Percentiles rank a stretch among this genome's conserved stretches.
Conservation (phyloP, 306 rosid genomes). For the Quercus rubra region DNA sequence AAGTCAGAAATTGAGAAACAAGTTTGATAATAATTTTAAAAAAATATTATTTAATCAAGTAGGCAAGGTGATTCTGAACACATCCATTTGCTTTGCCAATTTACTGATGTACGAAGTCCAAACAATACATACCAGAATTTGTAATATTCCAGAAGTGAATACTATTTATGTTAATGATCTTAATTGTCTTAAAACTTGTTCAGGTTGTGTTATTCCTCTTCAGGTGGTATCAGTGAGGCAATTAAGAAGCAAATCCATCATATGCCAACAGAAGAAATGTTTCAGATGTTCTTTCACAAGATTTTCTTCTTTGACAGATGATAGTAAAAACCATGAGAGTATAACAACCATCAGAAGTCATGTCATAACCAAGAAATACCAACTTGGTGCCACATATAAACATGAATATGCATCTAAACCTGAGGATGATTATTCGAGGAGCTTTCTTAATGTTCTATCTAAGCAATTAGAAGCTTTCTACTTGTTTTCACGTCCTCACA, state of each 20-base stretch:
- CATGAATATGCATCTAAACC: not conserved
- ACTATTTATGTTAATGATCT: not conserved
- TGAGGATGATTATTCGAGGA: not conserved
- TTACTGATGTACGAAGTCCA: too few relatives aligned
- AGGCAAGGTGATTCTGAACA: too few relatives aligned
- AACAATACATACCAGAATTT: too few relatives aligned
- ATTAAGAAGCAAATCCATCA: not conserved
- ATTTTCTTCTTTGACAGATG: not conserved
- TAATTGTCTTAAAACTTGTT: not conserved
- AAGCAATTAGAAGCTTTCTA: constrained; percentile 16
- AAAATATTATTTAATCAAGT: too few relatives aligned
- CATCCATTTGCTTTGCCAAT: too few relatives aligned
- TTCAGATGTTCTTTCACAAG: not conserved
- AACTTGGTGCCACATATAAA: not conserved
- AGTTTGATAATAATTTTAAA: too few relatives aligned
- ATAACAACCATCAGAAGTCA: not conserved
- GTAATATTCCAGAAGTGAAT: not conserved
- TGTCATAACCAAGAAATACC: not conserved
- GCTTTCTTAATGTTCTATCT: not conserved
- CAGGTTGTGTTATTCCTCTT: constrained; percentile 4
- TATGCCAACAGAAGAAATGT: not conserved
- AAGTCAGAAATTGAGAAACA: too few relatives aligned
- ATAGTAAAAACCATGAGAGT: not conserved
- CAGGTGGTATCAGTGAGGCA: not conserved
- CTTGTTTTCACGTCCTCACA: constrained; percentile 26